phyloP scores from a whole-genome alignment of 768 basidiomycete genomes.

The Serendipita sp. region DNA sequence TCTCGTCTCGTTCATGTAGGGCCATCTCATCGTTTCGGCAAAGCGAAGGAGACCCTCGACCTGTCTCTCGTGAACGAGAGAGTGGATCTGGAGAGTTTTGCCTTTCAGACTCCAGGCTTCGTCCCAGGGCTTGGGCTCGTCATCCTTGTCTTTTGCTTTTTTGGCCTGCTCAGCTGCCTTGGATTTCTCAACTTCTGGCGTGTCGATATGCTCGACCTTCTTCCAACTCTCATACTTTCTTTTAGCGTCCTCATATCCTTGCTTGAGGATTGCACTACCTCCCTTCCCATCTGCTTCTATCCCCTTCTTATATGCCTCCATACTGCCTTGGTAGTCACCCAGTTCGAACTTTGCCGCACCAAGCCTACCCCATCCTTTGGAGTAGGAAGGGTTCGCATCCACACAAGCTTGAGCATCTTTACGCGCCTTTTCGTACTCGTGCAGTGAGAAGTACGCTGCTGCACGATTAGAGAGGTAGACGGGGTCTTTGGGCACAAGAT shows the following conservation, averaged over 20 bases:
- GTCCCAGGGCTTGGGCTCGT: neutral
- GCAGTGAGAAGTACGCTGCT: neutral
- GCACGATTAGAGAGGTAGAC: neutral
- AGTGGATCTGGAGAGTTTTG: neutral
- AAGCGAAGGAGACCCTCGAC: neutral
- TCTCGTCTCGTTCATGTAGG: constrained; percentile 1
- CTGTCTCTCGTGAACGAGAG: neutral
- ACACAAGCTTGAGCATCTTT: neutral
- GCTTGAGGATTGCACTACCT: neutral
- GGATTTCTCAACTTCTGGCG: neutral
- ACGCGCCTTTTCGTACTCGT: neutral
- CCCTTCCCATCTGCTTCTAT: neutral
- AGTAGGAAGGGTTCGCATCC: neutral
- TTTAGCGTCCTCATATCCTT: neutral
- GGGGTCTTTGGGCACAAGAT: neutral
- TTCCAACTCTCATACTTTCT: neutral
- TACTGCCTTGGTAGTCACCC: neutral
- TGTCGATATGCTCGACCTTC: neutral
- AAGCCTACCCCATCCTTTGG: neutral
- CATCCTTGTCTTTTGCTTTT: neutral
- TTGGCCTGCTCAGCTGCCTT: neutral
- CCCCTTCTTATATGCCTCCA: constrained; percentile 3
- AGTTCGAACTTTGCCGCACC: neutral
- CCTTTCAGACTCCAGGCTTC: neutral
- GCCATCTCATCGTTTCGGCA: constrained; percentile 2